phyloP scores from a whole-genome alignment of 495 filamentous ascomycete species.

The Penicillium ucsense region DNA sequence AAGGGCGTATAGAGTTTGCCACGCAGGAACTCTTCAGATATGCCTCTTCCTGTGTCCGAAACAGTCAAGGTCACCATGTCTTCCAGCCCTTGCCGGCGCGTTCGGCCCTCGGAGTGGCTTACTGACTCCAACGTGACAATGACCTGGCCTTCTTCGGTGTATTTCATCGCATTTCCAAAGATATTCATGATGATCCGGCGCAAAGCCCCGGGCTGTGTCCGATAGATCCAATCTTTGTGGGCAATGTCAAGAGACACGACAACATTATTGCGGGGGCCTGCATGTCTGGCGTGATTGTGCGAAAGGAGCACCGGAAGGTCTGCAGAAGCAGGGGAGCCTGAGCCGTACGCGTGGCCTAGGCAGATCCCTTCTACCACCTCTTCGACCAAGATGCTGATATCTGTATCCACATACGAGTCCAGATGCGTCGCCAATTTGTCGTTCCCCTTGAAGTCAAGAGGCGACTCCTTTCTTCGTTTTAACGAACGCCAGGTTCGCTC shows the following conservation, averaged over 20 bases:
- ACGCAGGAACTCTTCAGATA: conserved; percentile 62
- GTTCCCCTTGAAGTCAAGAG: conserved; percentile 21
- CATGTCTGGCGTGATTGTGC: conserved; percentile 2
- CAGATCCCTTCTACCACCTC: conserved; percentile 44
- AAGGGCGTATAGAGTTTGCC: conserved; percentile 64
- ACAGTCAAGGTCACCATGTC: conserved; percentile 43
- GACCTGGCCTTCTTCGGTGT: conserved; percentile 58
- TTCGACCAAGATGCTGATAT: conserved; percentile 33
- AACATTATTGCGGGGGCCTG: conserved; percentile 22
- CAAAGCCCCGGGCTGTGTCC: conserved; percentile 61
- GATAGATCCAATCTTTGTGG: conserved; percentile 50
- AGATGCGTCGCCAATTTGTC: conserved; percentile 29
- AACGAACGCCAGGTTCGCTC: conserved; percentile 36
- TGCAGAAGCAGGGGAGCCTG: conserved; percentile 18
- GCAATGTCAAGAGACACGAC: conserved; percentile 57
- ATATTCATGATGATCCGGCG: conserved; percentile 73
- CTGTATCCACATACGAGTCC: conserved; percentile 37
- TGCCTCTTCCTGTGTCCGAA: conserved; percentile 63
- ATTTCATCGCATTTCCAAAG: conserved; percentile 77
- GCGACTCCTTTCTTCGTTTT: conserved; percentile 21
- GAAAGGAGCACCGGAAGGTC: conserved; percentile 17
- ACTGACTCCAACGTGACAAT: conserved; percentile 46
- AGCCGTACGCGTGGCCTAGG: conserved; percentile 40
- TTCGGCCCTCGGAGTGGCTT: conserved; percentile 23
- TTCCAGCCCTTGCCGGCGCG: conserved; percentile 24